These are phyloP conservation scores for Streptanthus diversifolius DNA, from an alignment of 345 rosid genomes.

Conservation along the genomic window DNA sequence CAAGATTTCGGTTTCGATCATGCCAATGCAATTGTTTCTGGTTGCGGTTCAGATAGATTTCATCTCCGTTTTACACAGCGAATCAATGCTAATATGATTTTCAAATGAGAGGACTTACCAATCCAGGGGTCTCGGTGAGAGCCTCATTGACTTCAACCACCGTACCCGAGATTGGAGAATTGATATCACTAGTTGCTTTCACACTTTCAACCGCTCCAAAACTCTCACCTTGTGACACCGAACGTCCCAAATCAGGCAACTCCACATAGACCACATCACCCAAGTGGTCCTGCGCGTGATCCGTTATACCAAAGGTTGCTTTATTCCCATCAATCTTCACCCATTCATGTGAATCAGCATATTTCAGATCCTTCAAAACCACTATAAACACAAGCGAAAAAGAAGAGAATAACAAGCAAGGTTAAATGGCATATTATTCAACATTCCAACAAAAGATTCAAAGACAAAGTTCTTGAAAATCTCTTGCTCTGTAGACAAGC, in stretches of 20 bases:
- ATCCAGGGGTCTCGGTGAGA: conserved; percentile 59
- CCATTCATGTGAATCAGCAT: conserved; percentile 92
- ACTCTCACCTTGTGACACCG: conserved; percentile 60
- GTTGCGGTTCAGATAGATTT: neutral
- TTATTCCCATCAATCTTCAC: conserved; percentile 71
- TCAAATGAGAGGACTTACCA: conserved; percentile 51
- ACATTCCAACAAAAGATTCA: conserved; percentile 12
- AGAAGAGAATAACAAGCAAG: neutral
- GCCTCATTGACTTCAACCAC: conserved; percentile 73
- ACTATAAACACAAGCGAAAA: conserved; percentile 5
- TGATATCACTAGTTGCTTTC: conserved; percentile 93
- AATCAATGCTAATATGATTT: neutral
- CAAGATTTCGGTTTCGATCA: neutral
- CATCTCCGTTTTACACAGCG: neutral
- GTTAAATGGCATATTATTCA: conserved; percentile 26
- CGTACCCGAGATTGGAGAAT: conserved; percentile 86
- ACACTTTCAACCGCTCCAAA: conserved; percentile 99
- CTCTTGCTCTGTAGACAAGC: neutral
- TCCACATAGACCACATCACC: conserved; percentile 98
- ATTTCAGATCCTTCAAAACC: conserved; percentile 82
- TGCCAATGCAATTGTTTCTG: neutral
- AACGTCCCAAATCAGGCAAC: conserved; percentile 69
- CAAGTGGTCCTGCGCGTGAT: conserved; percentile 95
- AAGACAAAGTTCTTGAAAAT: neutral
- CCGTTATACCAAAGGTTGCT: conserved; percentile 86